Percentiles rank a stretch among this genome's conserved stretches.
These are phyloP conservation scores for Melanopsichium pennsylvanicum DNA, from an alignment of 1,284 basidiomycete genomes.

Conservation along the genomic window DNA sequence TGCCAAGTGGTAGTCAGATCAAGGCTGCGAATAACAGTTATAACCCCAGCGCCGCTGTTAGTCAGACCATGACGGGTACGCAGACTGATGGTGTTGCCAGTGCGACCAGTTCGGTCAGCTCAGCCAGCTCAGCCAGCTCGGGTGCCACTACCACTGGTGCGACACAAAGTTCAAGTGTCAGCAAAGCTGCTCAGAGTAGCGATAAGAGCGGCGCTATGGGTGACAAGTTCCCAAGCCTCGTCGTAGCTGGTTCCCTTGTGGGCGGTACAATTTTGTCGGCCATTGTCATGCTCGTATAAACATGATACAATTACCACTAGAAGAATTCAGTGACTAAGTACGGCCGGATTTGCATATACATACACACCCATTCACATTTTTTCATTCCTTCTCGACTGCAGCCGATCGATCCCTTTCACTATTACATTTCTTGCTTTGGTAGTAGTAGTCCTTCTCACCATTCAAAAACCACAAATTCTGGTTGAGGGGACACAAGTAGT, in stretches of 20 bases:
- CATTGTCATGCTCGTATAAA: conserved; percentile 24
- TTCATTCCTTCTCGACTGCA: too few species aligned
- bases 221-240: neutral
- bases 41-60: conserved; percentile 17
- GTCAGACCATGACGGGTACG: conserved; percentile 20
- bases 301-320: too few species aligned
- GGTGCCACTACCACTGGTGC: neutral
- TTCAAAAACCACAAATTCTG: neutral
- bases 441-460: neutral
- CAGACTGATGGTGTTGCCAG: conserved; percentile 11
- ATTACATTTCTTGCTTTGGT: too few species aligned
- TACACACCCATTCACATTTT: too few species aligned
- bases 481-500: too few species aligned
- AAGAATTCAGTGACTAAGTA: too few species aligned
- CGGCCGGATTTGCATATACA: too few species aligned
- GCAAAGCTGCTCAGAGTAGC: neutral
- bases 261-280: conserved; percentile 11
- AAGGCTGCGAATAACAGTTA: conserved; percentile 31
- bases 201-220: neutral
- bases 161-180: neutral
- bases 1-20: conserved; percentile 42
- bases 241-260: conserved; percentile 4
- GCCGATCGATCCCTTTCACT: too few species aligned
- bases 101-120: neutral
- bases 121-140: neutral